phyloP scores from a whole-genome alignment of 768 basidiomycete genomes.

The Thelephora aurantiotincta region DNA sequence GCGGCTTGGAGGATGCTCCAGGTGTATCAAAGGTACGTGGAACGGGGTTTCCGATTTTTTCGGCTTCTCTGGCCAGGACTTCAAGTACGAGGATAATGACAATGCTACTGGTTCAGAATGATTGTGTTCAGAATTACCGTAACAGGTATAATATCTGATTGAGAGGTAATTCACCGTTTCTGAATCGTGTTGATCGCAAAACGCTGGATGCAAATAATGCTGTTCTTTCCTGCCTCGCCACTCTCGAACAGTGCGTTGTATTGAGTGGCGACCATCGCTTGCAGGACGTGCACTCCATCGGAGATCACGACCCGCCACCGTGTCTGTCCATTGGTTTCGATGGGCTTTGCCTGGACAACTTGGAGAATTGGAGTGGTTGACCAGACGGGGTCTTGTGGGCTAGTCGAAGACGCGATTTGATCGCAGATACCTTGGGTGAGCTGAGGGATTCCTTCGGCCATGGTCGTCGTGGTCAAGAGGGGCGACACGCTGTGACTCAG shows the following conservation, averaged over 20 bases:
- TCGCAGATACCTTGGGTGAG: slow-evolving; percentile 46
- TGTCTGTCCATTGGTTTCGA: slow-evolving; percentile 33
- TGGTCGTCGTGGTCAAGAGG: too few relatives aligned
- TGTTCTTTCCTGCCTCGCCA: slow-evolving; percentile 46
- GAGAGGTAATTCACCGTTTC: slow-evolving; percentile 46
- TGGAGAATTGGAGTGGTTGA: slow-evolving; percentile 44
- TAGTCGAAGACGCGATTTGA: slow-evolving; percentile 31
- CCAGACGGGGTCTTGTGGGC: slow-evolving; percentile 22
- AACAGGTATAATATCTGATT: slow-evolving; percentile 1
- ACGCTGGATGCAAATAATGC: slow-evolving; percentile 55
- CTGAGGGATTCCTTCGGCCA: slow-evolving; percentile 12
- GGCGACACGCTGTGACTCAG: too few relatives aligned
- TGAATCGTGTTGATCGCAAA: slow-evolving; percentile 77
- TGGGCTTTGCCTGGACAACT: slow-evolving; percentile 72
- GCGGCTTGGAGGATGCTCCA: slow-evolving; percentile 1
- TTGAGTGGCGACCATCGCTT: slow-evolving; percentile 92
- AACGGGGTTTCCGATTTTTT: slow-evolving; percentile 64
- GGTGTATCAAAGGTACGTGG: slow-evolving; percentile 17
- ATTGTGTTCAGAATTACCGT: neutral
- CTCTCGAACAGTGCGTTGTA: slow-evolving; percentile 64
- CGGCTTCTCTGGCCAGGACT: slow-evolving; percentile 33
- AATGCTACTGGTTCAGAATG: slow-evolving; percentile 32
- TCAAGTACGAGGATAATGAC: slow-evolving; percentile 65
- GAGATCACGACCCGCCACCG: slow-evolving; percentile 77
- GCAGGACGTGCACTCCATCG: slow-evolving; percentile 76